These are phyloP conservation scores for Caloboletus firmus DNA, from an alignment of 1,284 basidiomycete species.

Conservation along the genomic window DNA sequence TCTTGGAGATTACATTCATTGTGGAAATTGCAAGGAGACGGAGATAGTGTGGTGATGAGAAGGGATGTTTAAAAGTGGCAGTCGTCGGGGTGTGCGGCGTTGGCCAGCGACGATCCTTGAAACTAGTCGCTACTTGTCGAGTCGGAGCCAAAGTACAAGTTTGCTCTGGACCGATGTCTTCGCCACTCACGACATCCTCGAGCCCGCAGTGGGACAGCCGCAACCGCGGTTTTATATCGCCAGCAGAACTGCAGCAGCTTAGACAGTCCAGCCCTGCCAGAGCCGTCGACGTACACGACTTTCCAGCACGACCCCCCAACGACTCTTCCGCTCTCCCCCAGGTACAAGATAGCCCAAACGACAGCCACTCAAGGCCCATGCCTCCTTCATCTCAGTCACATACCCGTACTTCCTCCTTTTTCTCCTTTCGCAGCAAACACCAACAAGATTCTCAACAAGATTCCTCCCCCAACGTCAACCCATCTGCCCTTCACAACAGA, in stretches of 20 bases:
- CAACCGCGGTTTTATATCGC: slow-evolving; percentile 50
- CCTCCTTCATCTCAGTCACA: slow-evolving; percentile 28
- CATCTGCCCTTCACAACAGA: slow-evolving; percentile 10
- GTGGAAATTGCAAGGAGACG: not conserved
- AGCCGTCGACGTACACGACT: slow-evolving; percentile 35
- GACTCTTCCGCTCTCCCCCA: slow-evolving; percentile 12
- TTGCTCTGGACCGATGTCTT: slow-evolving; percentile 15
- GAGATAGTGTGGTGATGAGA: slow-evolving; percentile 2
- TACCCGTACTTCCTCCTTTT: slow-evolving; percentile 43
- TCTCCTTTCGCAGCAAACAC: slow-evolving; percentile 39
- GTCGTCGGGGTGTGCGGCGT: not conserved
- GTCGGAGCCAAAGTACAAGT: not conserved
- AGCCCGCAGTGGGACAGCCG: slow-evolving; percentile 51
- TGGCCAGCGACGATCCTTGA: slow-evolving; percentile 10
- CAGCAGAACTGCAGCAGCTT: slow-evolving; percentile 48
- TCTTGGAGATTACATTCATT: not conserved
- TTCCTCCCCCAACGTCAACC: slow-evolving; percentile 1
- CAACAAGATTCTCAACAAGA: slow-evolving; percentile 24
- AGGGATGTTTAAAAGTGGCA: not conserved
- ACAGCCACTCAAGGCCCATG: slow-evolving; percentile 29
- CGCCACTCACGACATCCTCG: slow-evolving; percentile 25
- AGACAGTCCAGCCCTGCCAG: slow-evolving; percentile 36
- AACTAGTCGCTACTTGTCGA: not conserved
- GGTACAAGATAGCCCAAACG: slow-evolving; percentile 20
- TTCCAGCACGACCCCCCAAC: slow-evolving; percentile 31